A percentile compares a stretch with the other conserved stretches of the same genome.
Conservation (phyloP, 495 filamentous ascomycete genomes). For the Penicillium soppii region DNA sequence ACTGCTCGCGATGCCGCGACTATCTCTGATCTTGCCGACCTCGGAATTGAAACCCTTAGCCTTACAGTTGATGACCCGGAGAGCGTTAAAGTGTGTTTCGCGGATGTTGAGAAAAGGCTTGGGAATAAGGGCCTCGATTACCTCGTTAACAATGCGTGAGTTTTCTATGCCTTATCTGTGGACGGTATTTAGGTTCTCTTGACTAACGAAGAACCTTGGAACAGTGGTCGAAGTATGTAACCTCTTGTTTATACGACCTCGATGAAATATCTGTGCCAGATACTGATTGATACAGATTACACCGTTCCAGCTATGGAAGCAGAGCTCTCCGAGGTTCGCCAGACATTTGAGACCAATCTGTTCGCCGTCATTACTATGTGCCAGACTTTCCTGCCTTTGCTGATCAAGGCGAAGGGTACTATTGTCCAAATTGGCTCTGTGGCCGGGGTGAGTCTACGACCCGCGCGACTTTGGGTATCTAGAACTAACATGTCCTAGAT, state of each 20-base stretch:
- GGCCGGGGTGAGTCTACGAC: constrained; percentile 42
- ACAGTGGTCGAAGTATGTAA: constrained; percentile 2
- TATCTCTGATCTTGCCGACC: constrained; percentile 44
- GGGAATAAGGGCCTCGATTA: constrained; percentile 51
- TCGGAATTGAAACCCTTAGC: constrained; percentile 54
- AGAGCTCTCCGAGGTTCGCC: constrained; percentile 48
- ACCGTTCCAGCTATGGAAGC: constrained; percentile 62
- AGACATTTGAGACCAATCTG: constrained; percentile 59
- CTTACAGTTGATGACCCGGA: constrained; percentile 50
- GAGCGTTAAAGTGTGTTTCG: constrained; percentile 45
- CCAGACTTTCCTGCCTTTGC: constrained; percentile 55
- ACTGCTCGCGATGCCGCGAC: constrained; percentile 52
- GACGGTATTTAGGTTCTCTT: neutral
- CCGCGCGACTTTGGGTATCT: no score
- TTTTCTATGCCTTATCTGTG: neutral
- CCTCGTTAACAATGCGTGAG: constrained; percentile 63
- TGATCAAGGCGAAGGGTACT: constrained; percentile 58
- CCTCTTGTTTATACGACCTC: constrained; percentile 16
- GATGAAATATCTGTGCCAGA: constrained; percentile 29
- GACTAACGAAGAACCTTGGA: constrained; percentile 1
- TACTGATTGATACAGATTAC: constrained; percentile 42
- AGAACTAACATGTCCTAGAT: constrained; percentile 22
- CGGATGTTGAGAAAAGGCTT: constrained; percentile 42
- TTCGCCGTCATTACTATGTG: constrained; percentile 60
- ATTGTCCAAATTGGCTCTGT: constrained; percentile 62